phyloP scores from a whole-genome alignment of 73 alveolate genomes.

The Diophrys sp. region DNA sequence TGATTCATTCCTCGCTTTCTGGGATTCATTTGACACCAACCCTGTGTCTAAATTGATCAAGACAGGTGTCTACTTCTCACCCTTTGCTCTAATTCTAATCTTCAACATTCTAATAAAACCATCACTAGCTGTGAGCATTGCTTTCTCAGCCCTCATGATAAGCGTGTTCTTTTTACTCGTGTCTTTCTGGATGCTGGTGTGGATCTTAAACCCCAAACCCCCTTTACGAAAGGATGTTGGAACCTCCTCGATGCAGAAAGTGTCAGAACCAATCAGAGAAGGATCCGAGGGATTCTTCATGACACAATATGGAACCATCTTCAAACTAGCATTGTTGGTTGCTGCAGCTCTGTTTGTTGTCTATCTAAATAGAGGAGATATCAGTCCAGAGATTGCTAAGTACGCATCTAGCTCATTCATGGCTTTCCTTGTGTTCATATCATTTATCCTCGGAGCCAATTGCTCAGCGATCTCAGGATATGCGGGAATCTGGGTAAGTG shows the following conservation, averaged over 20 bases:
- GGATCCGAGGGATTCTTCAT: slow-evolving; percentile 83
- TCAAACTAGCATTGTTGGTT: too few species aligned
- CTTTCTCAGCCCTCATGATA: background rate
- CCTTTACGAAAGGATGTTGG: slow-evolving; percentile 68
- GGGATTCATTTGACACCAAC: background rate
- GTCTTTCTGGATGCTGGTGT: background rate
- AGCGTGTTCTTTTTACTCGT: background rate
- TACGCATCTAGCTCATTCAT: slow-evolving; percentile 13
- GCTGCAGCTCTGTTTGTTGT: too few species aligned
- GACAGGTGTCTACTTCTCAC: background rate
- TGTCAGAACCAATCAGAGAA: slow-evolving; percentile 68
- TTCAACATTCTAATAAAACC: background rate
- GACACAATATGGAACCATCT: slow-evolving; percentile 74
- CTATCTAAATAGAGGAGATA: too few species aligned
- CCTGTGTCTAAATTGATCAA: background rate
- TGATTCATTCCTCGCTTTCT: background rate
- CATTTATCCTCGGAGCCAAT: slow-evolving; percentile 74
- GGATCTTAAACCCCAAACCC: slow-evolving; percentile 33
- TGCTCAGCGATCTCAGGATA: slow-evolving; percentile 82
- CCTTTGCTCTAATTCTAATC: background rate
- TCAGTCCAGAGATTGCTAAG: too few species aligned
- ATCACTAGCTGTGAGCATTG: background rate
- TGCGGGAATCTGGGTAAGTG: slow-evolving; percentile 86
- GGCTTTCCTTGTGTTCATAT: slow-evolving; percentile 55
- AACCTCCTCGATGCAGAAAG: slow-evolving; percentile 60